Conservation (phyloP, 1,284 basidiomycete genomes). For the Trichosporon coremiiforme region DNA sequence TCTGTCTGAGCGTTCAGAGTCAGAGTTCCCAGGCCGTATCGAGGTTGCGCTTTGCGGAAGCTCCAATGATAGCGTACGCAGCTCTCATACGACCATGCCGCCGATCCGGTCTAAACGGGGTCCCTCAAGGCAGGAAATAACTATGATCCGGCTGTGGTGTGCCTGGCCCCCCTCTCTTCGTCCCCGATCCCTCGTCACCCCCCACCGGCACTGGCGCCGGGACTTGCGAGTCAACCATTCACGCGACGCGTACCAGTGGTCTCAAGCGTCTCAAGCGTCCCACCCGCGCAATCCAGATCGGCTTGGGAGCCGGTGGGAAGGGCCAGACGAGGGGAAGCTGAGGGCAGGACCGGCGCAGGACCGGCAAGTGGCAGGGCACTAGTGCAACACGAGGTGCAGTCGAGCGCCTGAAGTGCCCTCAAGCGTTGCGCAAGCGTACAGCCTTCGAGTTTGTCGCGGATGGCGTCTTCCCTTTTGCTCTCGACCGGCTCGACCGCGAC, state of each 20-base stretch:
- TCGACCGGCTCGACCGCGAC: neutral
- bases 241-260: neutral
- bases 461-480: neutral
- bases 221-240: neutral
- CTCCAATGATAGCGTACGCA: neutral
- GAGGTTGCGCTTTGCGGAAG: too few species aligned
- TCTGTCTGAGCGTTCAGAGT: too few species aligned
- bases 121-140: neutral
- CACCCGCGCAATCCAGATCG: neutral
- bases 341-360: too few species aligned
- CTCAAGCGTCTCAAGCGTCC: neutral
- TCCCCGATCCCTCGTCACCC: too few species aligned
- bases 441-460: neutral
- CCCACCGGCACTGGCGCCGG: slow-evolving; percentile 7
- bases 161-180: neutral
- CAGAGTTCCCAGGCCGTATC: too few species aligned
- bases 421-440: neutral
- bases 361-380: too few species aligned
- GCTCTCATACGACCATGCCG: neutral
- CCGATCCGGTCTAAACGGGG: neutral
- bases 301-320: neutral
- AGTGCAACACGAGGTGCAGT: too few species aligned
- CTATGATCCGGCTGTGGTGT: slow-evolving; percentile 5
- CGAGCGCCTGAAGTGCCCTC: too few species aligned
- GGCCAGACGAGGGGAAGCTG: too few species aligned